Evolutionary conservation across 331 rosid genomes (phyloP), one percentile per base, ranked within the genome.

Genomic region (Acacia pycnantha): DNA sequence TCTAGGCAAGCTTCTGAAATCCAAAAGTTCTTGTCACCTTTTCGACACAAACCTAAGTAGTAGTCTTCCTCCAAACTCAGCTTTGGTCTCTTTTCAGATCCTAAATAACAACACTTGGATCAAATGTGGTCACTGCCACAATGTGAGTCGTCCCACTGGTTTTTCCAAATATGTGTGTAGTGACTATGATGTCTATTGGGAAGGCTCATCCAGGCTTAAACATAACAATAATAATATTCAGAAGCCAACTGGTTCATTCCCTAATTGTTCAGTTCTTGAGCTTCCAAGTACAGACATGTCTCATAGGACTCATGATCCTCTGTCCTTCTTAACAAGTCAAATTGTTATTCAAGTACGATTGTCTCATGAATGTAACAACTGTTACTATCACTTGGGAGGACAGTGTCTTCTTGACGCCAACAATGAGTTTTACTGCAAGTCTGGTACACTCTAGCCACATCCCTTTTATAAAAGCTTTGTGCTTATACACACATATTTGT

Each of bases 91-190:
- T 47, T 76, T 59, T 21, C 14, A 15, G 6, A 31, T 79, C 31
- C 0, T 47, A 19, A 9, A 24, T 40, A 48, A 43, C 1, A 3
- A 90, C 35, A 33, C 35, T 27, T 35, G 7, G 7, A 35, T 35
- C 40, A 35, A 35, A 35, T 35, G 40, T 48, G 11, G 46, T n/a
- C 21, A 0, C 22, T 0, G 1, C 5, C 4, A 0, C 11, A 13
- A 76, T 64, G 7, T 12, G 41, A 2, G 1, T 16, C 4, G 5
- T 0, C 51, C 24, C 0, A 0, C 0, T 0, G 7, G 8, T 8
- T 10, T 22, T 35, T 5, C 0, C 40, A 35, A 5, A 35, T 0
- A 10, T 0, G 2, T 2, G 9, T 13, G 6, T 51, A 0, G 8
- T 54, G 31, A 2, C 19, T 3, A 13, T 13, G 9, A 59, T 46